These are phyloP conservation scores for Kentomonas sorsogonicus DNA, from an alignment of 208 protist genomes.

Conservation along the genomic window DNA sequence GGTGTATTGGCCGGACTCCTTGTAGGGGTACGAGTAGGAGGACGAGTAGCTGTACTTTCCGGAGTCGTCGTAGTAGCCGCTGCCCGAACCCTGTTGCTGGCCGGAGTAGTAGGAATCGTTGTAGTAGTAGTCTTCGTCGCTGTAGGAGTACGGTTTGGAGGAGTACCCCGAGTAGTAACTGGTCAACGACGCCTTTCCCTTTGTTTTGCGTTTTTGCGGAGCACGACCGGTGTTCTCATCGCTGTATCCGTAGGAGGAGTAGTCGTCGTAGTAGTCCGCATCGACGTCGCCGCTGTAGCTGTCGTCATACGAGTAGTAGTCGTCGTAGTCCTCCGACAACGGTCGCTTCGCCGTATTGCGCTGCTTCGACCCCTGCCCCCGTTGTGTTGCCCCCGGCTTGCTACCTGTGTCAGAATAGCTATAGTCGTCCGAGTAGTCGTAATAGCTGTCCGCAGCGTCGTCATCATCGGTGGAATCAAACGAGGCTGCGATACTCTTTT, in stretches of 20 bases:
- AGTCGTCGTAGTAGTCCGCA: conserved; percentile 1
- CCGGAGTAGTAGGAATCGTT: conserved; percentile 21
- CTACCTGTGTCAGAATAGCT: no score
- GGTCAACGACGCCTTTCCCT: no score
- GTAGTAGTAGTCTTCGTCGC: no score
- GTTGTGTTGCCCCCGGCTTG: no score
- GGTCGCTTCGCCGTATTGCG: no score
- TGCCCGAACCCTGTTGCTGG: conserved; percentile 6
- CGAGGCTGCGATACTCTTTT: no score
- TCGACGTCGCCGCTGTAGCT: background rate
- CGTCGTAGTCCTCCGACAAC: no score
- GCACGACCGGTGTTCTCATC: background rate
- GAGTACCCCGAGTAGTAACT: background rate
- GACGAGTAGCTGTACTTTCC: conserved; percentile 16
- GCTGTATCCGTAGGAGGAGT: conserved; percentile 22
- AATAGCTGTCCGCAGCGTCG: no score
- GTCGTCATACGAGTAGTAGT: background rate
- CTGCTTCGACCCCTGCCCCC: no score
- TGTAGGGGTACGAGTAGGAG: conserved; percentile 18
- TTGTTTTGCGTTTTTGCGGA: background rate
- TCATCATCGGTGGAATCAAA: no score
- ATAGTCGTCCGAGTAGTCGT: no score
- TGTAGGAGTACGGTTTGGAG: conserved; percentile 15
- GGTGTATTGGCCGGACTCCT: conserved; percentile 13
- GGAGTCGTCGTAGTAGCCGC: conserved; percentile 12